phyloP scores from a whole-genome alignment of 768 basidiomycete species.

The Lepiota venenata region DNA sequence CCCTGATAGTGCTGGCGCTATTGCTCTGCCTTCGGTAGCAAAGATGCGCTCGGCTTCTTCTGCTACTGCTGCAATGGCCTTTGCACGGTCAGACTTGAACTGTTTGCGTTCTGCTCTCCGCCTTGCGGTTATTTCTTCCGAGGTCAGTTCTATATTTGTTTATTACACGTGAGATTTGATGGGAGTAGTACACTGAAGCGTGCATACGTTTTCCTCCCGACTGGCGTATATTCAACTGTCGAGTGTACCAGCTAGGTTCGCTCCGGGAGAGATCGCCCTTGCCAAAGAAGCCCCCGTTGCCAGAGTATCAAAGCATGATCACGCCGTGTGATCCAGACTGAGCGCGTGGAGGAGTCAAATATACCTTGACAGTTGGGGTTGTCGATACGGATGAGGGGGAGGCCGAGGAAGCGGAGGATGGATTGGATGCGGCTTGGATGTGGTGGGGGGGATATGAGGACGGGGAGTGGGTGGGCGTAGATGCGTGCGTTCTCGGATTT shows the following conservation, averaged over 20 bases:
- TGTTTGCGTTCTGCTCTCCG: slow-evolving; percentile 86
- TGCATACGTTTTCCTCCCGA: slow-evolving; percentile 58
- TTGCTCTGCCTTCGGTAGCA: slow-evolving; percentile 61
- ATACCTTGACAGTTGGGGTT: slow-evolving; percentile 76
- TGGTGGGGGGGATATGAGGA: slow-evolving; percentile 40
- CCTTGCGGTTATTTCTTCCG: slow-evolving; percentile 88
- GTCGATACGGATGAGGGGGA: slow-evolving; percentile 54
- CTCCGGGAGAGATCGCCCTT: slow-evolving; percentile 94
- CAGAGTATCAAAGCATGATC: slow-evolving; percentile 73
- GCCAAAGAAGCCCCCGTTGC: slow-evolving; percentile 92
- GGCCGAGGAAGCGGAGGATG: slow-evolving; percentile 50
- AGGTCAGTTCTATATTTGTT: slow-evolving; percentile 58
- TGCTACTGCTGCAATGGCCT: slow-evolving; percentile 78
- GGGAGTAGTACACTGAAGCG: not conserved
- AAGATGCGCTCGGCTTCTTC: slow-evolving; percentile 80
- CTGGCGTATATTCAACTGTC: slow-evolving; percentile 67
- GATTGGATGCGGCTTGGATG: slow-evolving; percentile 40
- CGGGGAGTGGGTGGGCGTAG: slow-evolving; percentile 70
- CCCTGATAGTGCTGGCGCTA: slow-evolving; percentile 55
- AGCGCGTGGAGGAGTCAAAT: slow-evolving; percentile 77
- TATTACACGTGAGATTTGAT: not conserved
- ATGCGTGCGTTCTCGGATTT: slow-evolving; percentile 64
- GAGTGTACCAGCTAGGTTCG: slow-evolving; percentile 89
- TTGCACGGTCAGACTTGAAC: slow-evolving; percentile 90
- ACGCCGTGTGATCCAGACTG: slow-evolving; percentile 77